phyloP scores from a whole-genome alignment of 768 basidiomycete genomes.

The Russula abietina region DNA sequence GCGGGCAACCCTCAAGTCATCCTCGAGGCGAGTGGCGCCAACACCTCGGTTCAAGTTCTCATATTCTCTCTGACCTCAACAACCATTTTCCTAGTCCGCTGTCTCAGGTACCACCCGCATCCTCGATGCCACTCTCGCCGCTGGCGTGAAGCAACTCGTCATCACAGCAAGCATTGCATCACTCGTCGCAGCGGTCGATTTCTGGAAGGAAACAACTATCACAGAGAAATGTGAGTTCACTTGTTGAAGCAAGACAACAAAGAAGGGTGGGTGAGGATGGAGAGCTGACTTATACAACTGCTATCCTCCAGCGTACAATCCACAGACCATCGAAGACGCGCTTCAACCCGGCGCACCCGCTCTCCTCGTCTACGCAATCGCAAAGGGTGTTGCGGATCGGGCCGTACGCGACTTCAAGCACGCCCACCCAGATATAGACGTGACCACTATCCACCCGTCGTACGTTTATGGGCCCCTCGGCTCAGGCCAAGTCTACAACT shows the following conservation, averaged over 20 bases:
- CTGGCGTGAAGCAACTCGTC: slow-evolving; percentile 14
- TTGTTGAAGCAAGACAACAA: too few relatives aligned
- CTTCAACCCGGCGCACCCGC: slow-evolving; percentile 24
- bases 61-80: background rate
- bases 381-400: slow-evolving; percentile 33
- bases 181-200: background rate
- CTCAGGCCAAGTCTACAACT: slow-evolving; percentile 24
- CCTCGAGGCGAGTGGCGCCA: slow-evolving; percentile 9
- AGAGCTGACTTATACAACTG: too few relatives aligned
- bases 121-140: slow-evolving; percentile 11
- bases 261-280: too few relatives aligned
- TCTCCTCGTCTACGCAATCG: slow-evolving; percentile 33
- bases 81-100: background rate
- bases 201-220: slow-evolving; percentile 3
- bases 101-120: slow-evolving; percentile 19
- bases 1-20: slow-evolving; percentile 12
- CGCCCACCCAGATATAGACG: slow-evolving; percentile 27
- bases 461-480: slow-evolving; percentile 30
- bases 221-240: slow-evolving; percentile 2
- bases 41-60: background rate
- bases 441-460: slow-evolving; percentile 30
- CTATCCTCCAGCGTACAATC: slow-evolving; percentile 33
- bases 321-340: slow-evolving; percentile 31
- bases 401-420: slow-evolving; percentile 28
- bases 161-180: slow-evolving; percentile 16